Base-by-base conservation (phyloP, 1,284 basidiomycete species). In the Grifola frondosa region DNA sequence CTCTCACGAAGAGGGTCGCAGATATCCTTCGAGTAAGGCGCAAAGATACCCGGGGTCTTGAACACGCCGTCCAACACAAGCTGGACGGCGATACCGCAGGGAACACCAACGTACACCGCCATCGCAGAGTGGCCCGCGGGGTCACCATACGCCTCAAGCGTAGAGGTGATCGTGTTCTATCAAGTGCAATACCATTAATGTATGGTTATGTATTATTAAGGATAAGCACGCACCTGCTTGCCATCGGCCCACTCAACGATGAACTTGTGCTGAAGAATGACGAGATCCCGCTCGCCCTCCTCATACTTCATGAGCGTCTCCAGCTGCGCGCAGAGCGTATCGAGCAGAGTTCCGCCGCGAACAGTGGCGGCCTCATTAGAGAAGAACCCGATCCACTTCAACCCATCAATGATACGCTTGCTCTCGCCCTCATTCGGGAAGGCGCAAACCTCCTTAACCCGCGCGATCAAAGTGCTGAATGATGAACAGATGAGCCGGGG, bases 191-290 rank as follows among this genome's bases (percentile, higher is more conserved):
- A 16, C 26, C 25, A 38, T 42, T n/a, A 46, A 19, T 13, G n/a
- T 21, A 41, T 51, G 8, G 35, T 37, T 49, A 10, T 46, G 45
- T 36, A 24, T 38, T 17, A 6, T 16, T 21, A 34, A 46, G 50
- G 4, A 44, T 34, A 33, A 25, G 30, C 28, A 60, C 76, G 46
- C 46, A 87, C 88, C 65, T 77, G 72, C 37, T 71, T 78, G 40
- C 94, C 93, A 61, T 96, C 90, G 28, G 78, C 74, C 80, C 88
- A 89, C 63, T 92, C 81, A 34, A 97, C 84, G 57, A 90, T 71
- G 63, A 97, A 97, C 71, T 95, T 96, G 80, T 99, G 96, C 71
- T 98, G 95, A 40, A 99, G 81, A 82, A 97, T 91, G 55, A 99
- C 91, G 54, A 98, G 82, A 68, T 99, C 96, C 16, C 93, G 85